Conservation (phyloP, 495 filamentous ascomycete genomes). For the Lophiostoma macrostomum region DNA sequence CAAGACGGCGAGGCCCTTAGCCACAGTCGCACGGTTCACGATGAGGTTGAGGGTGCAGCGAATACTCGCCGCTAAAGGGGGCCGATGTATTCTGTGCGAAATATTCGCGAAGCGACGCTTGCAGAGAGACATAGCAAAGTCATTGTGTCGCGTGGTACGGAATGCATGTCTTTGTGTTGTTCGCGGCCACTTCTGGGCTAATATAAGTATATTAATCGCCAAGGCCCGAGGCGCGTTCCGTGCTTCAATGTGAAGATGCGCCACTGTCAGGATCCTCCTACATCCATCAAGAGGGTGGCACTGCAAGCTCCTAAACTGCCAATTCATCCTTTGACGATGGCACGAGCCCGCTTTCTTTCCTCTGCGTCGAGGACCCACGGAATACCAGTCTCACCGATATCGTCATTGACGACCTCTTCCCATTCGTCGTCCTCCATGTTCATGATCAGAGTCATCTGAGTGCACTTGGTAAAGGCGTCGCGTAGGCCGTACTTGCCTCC, state of each 20-base stretch:
- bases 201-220: conserved; percentile 11
- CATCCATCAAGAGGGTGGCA: too few species aligned
- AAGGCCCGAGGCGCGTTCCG: neutral
- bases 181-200: neutral
- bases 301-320: neutral
- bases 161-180: neutral
- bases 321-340: conserved; percentile 48
- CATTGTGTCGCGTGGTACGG: neutral
- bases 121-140: neutral
- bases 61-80: neutral
- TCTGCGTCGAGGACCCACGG: conserved; percentile 59
- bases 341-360: conserved; percentile 60
- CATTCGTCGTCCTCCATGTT: conserved; percentile 99
- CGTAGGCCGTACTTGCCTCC: conserved; percentile 75
- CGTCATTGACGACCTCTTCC: conserved; percentile 63
- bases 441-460: conserved; percentile 83
- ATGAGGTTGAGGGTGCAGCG: neutral
- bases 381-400: conserved; percentile 42
- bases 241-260: neutral
- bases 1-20: too few species aligned
- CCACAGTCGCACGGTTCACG: neutral
- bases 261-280: too few species aligned
- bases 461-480: conserved; percentile 73
- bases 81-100: neutral
- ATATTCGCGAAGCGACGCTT: neutral